phyloP scores from a whole-genome alignment of 768 basidiomycete species.

The Tulasnella sp. region DNA sequence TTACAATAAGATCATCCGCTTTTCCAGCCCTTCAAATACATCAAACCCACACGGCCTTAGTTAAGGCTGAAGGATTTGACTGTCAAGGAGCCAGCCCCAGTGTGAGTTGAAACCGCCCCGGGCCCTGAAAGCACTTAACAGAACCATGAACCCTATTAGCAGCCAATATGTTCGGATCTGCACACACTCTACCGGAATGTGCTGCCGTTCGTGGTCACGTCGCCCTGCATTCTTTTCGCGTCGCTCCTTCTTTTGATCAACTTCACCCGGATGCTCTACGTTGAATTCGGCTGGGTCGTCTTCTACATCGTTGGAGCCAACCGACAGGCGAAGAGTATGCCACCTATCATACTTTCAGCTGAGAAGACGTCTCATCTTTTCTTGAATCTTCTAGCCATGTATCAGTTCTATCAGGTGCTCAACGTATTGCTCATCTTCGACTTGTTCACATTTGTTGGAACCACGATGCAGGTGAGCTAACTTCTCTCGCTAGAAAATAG shows the following conservation, averaged over 20 bases:
- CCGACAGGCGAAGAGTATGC: conserved; percentile 68
- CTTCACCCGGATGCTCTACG: conserved; percentile 58
- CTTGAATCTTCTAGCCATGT: conserved; percentile 69
- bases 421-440: conserved; percentile 83
- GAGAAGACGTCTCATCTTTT: conserved; percentile 88
- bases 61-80: conserved; percentile 22
- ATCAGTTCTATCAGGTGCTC: conserved; percentile 78
- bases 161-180: too few species aligned
- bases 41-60: conserved; percentile 56
- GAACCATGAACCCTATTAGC: too few species aligned
- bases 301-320: conserved; percentile 62
- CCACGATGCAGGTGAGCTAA: conserved; percentile 65
- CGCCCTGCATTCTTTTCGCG: conserved; percentile 54
- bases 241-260: conserved; percentile 59
- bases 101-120: too few species aligned
- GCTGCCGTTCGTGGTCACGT: conserved; percentile 56
- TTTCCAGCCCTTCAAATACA: conserved; percentile 65
- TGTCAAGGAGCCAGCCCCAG: too few species aligned
- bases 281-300: conserved; percentile 89
- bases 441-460: conserved; percentile 78
- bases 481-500: not conserved
- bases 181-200: conserved; percentile 50
- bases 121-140: too few species aligned
- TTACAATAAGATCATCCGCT: too few species aligned
- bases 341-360: conserved; percentile 31